Conservation (phyloP, 148 eudicot genomes). For the Mesembryanthemum crystallinum region DNA sequence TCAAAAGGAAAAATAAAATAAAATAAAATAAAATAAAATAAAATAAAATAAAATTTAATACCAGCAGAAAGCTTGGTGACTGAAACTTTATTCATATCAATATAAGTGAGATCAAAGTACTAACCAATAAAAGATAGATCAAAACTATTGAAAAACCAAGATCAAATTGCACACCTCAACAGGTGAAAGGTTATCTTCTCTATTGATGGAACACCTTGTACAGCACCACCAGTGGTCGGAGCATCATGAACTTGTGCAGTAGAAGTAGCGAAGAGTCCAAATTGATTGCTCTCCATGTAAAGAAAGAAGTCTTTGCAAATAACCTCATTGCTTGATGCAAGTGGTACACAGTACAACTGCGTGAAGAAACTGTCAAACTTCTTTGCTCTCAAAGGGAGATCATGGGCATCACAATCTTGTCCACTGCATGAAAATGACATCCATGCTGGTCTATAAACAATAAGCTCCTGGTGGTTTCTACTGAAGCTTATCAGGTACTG, state of each 20-base stretch:
- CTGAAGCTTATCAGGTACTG: constrained; percentile 80
- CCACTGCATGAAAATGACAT: constrained; percentile 73
- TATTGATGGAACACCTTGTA: constrained; percentile 82
- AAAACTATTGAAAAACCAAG: constrained; percentile 30
- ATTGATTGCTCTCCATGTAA: constrained; percentile 61
- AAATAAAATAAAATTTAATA: constrained; percentile 17
- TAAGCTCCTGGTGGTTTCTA: constrained; percentile 78
- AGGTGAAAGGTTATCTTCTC: constrained; percentile 92
- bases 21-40: too few relatives aligned
- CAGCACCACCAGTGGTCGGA: constrained; percentile 72
- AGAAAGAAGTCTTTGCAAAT: constrained; percentile 96
- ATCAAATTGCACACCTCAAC: constrained; percentile 54
- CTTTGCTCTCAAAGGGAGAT: constrained; percentile 64
- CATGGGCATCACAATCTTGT: constrained; percentile 51
- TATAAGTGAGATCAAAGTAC: constrained; percentile 22
- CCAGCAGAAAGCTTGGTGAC: constrained; percentile 3
- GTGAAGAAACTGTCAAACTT: constrained; percentile 89
- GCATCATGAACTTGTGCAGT: constrained; percentile 85
- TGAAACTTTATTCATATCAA: not conserved
- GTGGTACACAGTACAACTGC: constrained; percentile 58
- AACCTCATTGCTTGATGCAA: constrained; percentile 76
- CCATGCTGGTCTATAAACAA: constrained; percentile 90
- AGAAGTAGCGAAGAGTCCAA: constrained; percentile 93
- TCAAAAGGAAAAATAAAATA: too few relatives aligned
- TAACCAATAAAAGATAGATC: constrained; percentile 29